Percentiles rank a stretch among this genome's conserved stretches.
These are phyloP conservation scores for Perkinsus chesapeaki DNA, from an alignment of 169 alveolate genomes.

Conservation along the genomic window DNA sequence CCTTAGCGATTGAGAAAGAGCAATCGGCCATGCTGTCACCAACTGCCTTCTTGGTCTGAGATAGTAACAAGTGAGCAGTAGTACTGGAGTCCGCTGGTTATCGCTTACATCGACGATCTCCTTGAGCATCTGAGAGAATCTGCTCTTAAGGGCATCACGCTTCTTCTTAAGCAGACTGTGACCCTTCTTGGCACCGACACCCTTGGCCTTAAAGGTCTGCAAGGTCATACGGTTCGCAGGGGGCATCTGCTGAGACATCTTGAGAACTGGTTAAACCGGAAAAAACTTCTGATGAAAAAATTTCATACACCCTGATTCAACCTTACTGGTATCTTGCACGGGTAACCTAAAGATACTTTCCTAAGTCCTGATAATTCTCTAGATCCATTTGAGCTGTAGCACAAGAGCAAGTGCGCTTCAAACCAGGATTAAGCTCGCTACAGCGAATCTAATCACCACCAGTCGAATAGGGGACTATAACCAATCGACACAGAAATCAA, in stretches of 20 bases:
- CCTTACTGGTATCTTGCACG: background rate
- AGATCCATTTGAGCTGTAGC: too few species aligned
- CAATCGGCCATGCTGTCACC: slow-evolving; percentile 65
- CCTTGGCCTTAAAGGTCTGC: slow-evolving; percentile 27
- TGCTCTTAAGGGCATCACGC: slow-evolving; percentile 70
- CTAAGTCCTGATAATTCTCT: background rate
- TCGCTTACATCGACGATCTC: slow-evolving; percentile 43
- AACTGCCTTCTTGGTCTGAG: slow-evolving; percentile 54
- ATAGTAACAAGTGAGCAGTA: background rate
- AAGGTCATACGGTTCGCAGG: slow-evolving; percentile 27
- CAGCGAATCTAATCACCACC: background rate
- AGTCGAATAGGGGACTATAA: background rate
- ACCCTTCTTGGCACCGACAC: slow-evolving; percentile 71
- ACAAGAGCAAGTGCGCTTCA: too few species aligned
- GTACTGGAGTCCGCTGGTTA: background rate
- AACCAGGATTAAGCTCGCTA: background rate
- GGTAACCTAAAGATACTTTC: background rate
- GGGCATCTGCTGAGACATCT: slow-evolving; percentile 13
- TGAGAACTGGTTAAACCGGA: background rate
- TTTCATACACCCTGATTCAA: background rate
- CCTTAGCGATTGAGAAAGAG: slow-evolving; percentile 63
- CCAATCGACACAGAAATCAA: too few species aligned
- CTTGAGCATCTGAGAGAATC: slow-evolving; percentile 58
- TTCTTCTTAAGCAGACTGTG: slow-evolving; percentile 66
- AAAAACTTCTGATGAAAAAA: background rate